These are phyloP conservation scores for Raphanus raphanistrum DNA, from an alignment of 345 rosid species.

Conservation along the genomic window DNA sequence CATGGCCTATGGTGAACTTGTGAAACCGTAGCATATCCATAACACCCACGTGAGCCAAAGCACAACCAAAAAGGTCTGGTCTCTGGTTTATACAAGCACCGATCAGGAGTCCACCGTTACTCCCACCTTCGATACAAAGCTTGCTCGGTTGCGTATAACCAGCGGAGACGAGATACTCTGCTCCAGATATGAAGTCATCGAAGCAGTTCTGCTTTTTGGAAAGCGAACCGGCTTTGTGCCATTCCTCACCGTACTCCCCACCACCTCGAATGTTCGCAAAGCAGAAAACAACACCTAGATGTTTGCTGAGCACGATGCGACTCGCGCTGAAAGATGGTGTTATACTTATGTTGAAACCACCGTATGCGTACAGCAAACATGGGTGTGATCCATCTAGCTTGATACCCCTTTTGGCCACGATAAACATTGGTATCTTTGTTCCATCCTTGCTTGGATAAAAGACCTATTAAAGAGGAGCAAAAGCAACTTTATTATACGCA, in stretches of 20 bases:
- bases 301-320: slow-evolving; percentile 63
- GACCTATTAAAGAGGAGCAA: slow-evolving; percentile 45
- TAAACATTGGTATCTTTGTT: slow-evolving; percentile 73
- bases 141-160: slow-evolving; percentile 81
- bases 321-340: slow-evolving; percentile 77
- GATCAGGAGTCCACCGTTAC: slow-evolving; percentile 93
- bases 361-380: slow-evolving; percentile 87
- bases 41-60: slow-evolving; percentile 96
- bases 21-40: slow-evolving; percentile 99
- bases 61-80: slow-evolving; percentile 97
- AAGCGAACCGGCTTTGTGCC: slow-evolving; percentile 91
- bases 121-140: slow-evolving; percentile 93
- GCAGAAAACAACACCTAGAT: slow-evolving; percentile 78
- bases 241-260: slow-evolving; percentile 96
- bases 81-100: slow-evolving; percentile 99
- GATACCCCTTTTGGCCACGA: slow-evolving; percentile 61
- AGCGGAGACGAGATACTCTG: slow-evolving; percentile 68
- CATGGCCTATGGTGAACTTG: slow-evolving; percentile 96
- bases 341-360: slow-evolving; percentile 79
- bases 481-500: not conserved
- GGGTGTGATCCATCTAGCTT: slow-evolving; percentile 82
- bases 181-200: slow-evolving; percentile 84
- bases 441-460: slow-evolving; percentile 83
- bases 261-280: slow-evolving; percentile 93
- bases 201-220: slow-evolving; percentile 86